A percentile compares a stretch with the other conserved stretches of the same genome.
Conservation (phyloP, 176 grass and related monocot genomes). For the Urochloa ruziziensis region DNA sequence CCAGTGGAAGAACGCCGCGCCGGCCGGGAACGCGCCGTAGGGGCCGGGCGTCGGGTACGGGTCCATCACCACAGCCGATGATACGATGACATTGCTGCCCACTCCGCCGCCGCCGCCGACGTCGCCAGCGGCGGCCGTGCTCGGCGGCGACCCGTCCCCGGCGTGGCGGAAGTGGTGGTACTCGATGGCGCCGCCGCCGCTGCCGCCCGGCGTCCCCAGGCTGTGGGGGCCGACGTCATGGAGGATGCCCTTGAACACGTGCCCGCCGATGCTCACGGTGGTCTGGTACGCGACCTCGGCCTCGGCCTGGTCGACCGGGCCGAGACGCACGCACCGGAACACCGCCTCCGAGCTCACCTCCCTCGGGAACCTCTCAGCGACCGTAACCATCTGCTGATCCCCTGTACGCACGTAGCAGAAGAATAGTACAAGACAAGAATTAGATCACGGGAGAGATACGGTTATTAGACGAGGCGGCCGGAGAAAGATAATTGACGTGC, state of each 20-base stretch:
- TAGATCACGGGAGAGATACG: not conserved
- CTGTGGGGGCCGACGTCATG: slow-evolving; percentile 71
- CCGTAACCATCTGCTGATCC: slow-evolving; percentile 54
- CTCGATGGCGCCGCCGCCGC: slow-evolving; percentile 13
- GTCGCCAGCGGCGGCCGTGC: slow-evolving; percentile 30
- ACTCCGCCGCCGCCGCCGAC: slow-evolving; percentile 22
- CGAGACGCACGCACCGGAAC: slow-evolving; percentile 81
- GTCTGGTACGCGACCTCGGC: slow-evolving; percentile 88
- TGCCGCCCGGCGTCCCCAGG: not conserved
- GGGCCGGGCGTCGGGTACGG: slow-evolving; percentile 79
- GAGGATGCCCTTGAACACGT: slow-evolving; percentile 93
- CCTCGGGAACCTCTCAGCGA: slow-evolving; percentile 62
- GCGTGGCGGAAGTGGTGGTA: slow-evolving; percentile 55
- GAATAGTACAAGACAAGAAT: not conserved
- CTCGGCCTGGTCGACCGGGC: slow-evolving; percentile 65
- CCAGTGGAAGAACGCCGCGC: slow-evolving; percentile 67
- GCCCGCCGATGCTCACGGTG: slow-evolving; percentile 79
- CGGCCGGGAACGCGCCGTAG: slow-evolving; percentile 46
- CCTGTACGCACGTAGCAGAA: not conserved
- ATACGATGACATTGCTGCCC: slow-evolving; percentile 35
- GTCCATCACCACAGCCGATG: slow-evolving; percentile 83
- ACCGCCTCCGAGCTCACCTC: slow-evolving; percentile 86
- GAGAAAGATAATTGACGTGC: not conserved
- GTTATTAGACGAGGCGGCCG: not conserved
- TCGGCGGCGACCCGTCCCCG: slow-evolving; percentile 48